Evolutionary conservation across 225 moss, liverwort and hornwort genomes (phyloP).

Genomic region (Pseudoscleropodium purum): DNA sequence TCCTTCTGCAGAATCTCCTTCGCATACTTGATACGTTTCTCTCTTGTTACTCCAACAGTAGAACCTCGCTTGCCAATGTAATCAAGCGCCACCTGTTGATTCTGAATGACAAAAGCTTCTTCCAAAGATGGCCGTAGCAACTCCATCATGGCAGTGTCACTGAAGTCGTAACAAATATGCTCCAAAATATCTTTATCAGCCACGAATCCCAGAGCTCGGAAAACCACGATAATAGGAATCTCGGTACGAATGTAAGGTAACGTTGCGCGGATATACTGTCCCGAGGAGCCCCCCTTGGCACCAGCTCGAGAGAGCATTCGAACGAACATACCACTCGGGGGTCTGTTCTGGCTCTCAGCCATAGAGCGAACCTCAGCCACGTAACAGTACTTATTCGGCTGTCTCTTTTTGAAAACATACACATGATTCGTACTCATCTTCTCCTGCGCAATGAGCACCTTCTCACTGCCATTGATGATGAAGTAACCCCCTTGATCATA

Average conservation of each 20-base stretch:
- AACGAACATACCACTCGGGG: constrained; percentile 99
- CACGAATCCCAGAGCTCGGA: constrained; percentile 93
- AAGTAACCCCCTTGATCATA: constrained; percentile 99
- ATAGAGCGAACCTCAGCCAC: constrained; percentile 98
- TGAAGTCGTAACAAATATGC: constrained; percentile 97
- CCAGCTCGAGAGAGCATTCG: constrained; percentile 99
- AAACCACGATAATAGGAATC: constrained; percentile 96
- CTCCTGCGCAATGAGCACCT: constrained; percentile 97
- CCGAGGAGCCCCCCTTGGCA: constrained; percentile 94
- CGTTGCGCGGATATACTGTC: constrained; percentile 96
- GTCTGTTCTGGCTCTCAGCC: constrained; percentile 99
- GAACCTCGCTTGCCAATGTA: constrained; percentile 99
- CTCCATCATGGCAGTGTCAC: constrained; percentile 98
- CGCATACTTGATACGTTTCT: constrained; percentile 97
- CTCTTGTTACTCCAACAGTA: constrained; percentile 92
- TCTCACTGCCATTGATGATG: constrained; percentile 98
- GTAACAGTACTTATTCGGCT: constrained; percentile 95
- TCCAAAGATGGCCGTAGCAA: constrained; percentile 90
- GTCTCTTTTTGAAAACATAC: constrained; percentile 95
- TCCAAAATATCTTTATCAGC: constrained; percentile 97
- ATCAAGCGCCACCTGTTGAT: constrained; percentile 98
- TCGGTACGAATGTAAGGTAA: constrained; percentile 94
- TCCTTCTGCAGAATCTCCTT: constrained; percentile 98
- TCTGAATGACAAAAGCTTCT: constrained; percentile 97
- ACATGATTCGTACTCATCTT: constrained; percentile 99